Evolutionary conservation across 179 eudicot genomes (phyloP).

Genomic region (Beta lomatogona): DNA sequence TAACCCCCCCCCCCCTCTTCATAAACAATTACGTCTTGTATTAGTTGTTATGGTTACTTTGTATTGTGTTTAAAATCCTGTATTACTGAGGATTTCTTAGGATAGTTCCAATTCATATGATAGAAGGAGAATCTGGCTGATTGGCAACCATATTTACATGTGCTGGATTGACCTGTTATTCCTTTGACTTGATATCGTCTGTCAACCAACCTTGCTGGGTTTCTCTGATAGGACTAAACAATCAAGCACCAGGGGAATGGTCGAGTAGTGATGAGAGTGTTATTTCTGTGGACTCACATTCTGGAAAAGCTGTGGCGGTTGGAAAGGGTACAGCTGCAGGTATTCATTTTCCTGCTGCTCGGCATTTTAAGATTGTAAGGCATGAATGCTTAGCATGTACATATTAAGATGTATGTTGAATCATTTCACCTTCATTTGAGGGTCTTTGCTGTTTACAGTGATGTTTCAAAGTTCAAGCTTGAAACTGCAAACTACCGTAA

Average conservation of each 20-base stretch:
- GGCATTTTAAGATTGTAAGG: background rate
- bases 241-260: constrained; percentile 63
- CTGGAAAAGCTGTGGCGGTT: constrained; percentile 75
- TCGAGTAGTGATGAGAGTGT: constrained; percentile 64
- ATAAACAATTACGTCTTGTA: background rate
- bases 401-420: background rate
- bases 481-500: constrained; percentile 67
- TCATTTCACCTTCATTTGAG: background rate
- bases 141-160: background rate
- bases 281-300: constrained; percentile 48
- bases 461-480: constrained; percentile 52
- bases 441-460: constrained; percentile 41
- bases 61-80: background rate
- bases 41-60: background rate
- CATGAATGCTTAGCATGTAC: background rate
- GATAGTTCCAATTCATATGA: background rate
- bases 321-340: constrained; percentile 72
- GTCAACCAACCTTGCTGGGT: background rate
- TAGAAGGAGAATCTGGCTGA: background rate
- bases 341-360: constrained; percentile 21
- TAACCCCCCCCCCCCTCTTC: background rate
- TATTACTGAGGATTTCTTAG: background rate
- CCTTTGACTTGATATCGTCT: background rate
- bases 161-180: background rate
- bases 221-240: constrained; percentile 44